These are phyloP conservation scores for Vicia sativa DNA, from an alignment of 306 rosid genomes.

Conservation along the genomic window DNA sequence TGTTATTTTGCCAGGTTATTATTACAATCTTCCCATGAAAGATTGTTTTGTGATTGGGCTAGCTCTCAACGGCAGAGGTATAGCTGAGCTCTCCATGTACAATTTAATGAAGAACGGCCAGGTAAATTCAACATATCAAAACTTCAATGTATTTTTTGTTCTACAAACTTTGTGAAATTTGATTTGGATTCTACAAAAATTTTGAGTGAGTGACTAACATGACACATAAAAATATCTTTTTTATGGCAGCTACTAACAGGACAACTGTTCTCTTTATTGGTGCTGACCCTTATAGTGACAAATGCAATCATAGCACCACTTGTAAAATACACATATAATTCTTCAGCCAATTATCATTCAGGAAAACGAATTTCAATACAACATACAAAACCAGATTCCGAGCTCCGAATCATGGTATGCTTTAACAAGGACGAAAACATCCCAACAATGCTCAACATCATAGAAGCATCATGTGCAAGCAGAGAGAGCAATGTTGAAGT, in stretches of 20 bases:
- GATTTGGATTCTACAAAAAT: too few species aligned
- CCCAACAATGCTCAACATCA: constrained; percentile 52
- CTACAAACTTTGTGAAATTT: too few species aligned
- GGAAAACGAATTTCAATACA: constrained; percentile 51
- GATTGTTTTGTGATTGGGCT: constrained; percentile 61
- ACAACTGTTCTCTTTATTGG: constrained; percentile 49
- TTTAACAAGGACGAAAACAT: constrained; percentile 47
- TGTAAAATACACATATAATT: constrained; percentile 46
- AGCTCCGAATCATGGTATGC: constrained; percentile 60
- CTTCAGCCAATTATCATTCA: constrained; percentile 46
- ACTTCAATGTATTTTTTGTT: too few species aligned
- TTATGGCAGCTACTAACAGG: constrained; percentile 48
- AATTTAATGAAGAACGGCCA: constrained; percentile 45
- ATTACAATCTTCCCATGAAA: constrained; percentile 28
- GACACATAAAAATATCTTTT: background rate
- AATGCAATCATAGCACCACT: constrained; percentile 62
- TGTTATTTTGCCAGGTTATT: constrained; percentile 54
- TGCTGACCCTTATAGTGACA: constrained; percentile 36
- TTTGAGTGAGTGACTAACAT: too few species aligned
- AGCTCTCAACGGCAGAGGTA: constrained; percentile 64
- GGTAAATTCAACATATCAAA: constrained; percentile 37
- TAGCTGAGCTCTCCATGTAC: constrained; percentile 52
- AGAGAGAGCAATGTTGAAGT: constrained; percentile 45
- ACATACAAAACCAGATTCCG: constrained; percentile 47
- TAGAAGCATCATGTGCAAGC: constrained; percentile 65